A percentile compares a stretch with the other conserved stretches of the same genome.
These are phyloP conservation scores for Acarospora socialis DNA, from an alignment of 2,329 filamentous ascomycete species.

Conservation along the genomic window DNA sequence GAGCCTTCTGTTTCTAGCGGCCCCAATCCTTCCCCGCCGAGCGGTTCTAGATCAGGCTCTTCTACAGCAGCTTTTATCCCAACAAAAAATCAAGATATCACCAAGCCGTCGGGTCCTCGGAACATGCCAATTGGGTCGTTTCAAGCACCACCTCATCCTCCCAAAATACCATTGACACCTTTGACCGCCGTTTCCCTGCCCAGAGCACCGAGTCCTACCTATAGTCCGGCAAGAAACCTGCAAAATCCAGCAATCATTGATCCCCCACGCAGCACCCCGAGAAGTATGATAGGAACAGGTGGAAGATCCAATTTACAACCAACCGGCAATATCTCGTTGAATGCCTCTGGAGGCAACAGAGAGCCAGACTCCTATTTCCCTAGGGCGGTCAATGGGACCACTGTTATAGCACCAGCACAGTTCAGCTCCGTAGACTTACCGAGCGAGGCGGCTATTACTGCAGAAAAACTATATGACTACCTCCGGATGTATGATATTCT, in stretches of 20 bases:
- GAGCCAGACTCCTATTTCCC: too few relatives aligned
- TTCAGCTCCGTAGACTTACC: constrained; percentile 33
- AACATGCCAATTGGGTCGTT: constrained; percentile 23
- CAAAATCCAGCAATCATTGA: constrained; percentile 26
- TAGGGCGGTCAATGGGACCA: too few relatives aligned
- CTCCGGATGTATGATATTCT: constrained; percentile 54
- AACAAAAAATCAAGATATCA: too few relatives aligned
- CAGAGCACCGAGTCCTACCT: constrained; percentile 33
- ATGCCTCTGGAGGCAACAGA: too few relatives aligned
- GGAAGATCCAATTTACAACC: too few relatives aligned
- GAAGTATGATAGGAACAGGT: constrained; percentile 9
- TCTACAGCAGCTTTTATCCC: too few relatives aligned
- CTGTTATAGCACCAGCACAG: neutral
- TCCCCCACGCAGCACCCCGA: constrained; percentile 6
- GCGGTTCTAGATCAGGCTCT: too few relatives aligned
- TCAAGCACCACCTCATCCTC: constrained; percentile 24
- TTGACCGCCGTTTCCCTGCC: constrained; percentile 26
- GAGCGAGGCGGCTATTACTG: constrained; percentile 48
- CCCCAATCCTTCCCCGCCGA: too few relatives aligned
- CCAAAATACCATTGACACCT: constrained; percentile 26
- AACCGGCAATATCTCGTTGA: too few relatives aligned
- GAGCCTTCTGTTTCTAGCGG: too few relatives aligned
- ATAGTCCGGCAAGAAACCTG: constrained; percentile 30
- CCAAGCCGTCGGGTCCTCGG: constrained; percentile 28
- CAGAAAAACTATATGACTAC: constrained; percentile 56